Evolutionary conservation across 2,329 filamentous ascomycete genomes (phyloP).

Genomic region (Parafenestella ontariensis): DNA sequence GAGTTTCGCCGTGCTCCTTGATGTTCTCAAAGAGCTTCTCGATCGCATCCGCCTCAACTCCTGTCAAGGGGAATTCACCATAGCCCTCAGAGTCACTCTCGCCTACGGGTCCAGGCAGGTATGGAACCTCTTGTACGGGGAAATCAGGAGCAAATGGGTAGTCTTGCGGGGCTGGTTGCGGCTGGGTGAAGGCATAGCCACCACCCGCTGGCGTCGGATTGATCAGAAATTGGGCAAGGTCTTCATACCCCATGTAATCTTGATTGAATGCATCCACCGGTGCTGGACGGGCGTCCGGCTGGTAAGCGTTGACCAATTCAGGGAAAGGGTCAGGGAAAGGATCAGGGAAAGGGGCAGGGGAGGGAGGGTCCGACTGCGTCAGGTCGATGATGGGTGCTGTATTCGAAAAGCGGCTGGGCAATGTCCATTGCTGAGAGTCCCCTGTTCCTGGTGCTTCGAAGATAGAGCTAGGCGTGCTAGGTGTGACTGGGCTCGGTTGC

Average conservation of each 20-base stretch:
- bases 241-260: slow-evolving; percentile 32
- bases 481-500: slow-evolving; percentile 29
- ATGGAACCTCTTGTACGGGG: slow-evolving; percentile 8
- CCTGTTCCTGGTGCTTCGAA: background rate
- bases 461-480: slow-evolving; percentile 26
- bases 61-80: slow-evolving; percentile 18
- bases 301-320: slow-evolving; percentile 22
- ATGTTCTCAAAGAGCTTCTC: slow-evolving; percentile 44
- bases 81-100: slow-evolving; percentile 23
- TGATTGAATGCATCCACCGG: slow-evolving; percentile 27
- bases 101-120: slow-evolving; percentile 1
- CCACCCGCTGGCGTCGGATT: slow-evolving; percentile 17
- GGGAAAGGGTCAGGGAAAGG: slow-evolving; percentile 27
- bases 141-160: background rate
- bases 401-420: slow-evolving; percentile 7
- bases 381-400: slow-evolving; percentile 27
- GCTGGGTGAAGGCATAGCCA: slow-evolving; percentile 23
- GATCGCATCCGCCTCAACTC: slow-evolving; percentile 30
- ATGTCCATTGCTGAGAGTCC: slow-evolving; percentile 4
- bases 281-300: slow-evolving; percentile 1
- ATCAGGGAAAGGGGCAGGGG: slow-evolving; percentile 2
- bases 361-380: slow-evolving; percentile 31
- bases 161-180: background rate
- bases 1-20: slow-evolving; percentile 41
- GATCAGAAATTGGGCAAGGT: slow-evolving; percentile 40